Conservation (phyloP, 108 stramenopile species). For the Discostella pseudostelligera region DNA sequence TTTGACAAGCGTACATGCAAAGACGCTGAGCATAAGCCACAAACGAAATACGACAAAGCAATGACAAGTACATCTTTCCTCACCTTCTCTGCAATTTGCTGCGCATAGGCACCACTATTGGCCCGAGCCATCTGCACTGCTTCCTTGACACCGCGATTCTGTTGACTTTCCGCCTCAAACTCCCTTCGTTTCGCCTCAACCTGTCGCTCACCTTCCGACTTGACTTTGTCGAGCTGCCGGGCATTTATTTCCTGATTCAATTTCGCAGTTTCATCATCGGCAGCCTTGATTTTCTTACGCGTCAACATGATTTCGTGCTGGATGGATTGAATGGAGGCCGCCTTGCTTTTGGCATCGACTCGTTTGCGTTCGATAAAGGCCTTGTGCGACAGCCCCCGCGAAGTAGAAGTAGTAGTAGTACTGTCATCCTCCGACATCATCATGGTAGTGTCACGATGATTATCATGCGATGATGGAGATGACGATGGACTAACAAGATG, state of each 20-base stretch:
- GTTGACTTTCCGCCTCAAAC: slow-evolving; percentile 39
- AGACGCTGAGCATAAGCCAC: background rate
- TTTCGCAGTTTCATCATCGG: slow-evolving; percentile 18
- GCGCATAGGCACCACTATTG: slow-evolving; percentile 42
- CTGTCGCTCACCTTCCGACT: slow-evolving; percentile 18
- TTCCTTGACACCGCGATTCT: slow-evolving; percentile 42
- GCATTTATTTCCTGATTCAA: slow-evolving; percentile 13
- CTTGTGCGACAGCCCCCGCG: slow-evolving; percentile 24
- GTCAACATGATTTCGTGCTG: slow-evolving; percentile 18
- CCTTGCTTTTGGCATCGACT: slow-evolving; percentile 23
- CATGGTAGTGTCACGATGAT: slow-evolving; percentile 8
- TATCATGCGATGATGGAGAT: background rate
- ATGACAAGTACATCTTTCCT: background rate
- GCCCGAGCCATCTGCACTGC: slow-evolving; percentile 32
- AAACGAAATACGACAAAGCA: background rate
- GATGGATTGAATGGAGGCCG: slow-evolving; percentile 11
- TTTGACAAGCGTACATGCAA: background rate
- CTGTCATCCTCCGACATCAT: slow-evolving; percentile 20
- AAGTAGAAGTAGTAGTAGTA: slow-evolving; percentile 1
- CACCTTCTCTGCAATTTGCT: slow-evolving; percentile 42
- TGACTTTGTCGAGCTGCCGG: slow-evolving; percentile 22
- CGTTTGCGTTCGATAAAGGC: slow-evolving; percentile 36
- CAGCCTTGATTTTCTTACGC: slow-evolving; percentile 19
- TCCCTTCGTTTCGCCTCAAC: slow-evolving; percentile 38
- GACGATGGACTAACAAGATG: slow-evolving; percentile 21